These are phyloP conservation scores for Aspergillus saccharolyticus DNA, from an alignment of 495 filamentous ascomycete genomes.

Conservation along the genomic window DNA sequence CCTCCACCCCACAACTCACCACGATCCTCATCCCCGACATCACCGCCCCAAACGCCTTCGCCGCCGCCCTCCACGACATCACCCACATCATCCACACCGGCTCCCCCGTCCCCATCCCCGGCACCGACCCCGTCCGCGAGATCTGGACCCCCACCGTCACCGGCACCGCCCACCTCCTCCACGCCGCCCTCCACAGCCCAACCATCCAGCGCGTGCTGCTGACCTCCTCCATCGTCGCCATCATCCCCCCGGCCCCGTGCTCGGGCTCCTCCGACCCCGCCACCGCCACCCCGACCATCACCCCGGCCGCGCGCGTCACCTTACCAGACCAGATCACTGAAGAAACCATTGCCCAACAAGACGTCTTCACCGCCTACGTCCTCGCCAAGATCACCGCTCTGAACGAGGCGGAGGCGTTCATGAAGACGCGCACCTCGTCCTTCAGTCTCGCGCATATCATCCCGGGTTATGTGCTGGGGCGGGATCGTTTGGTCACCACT, in stretches of 20 bases:
- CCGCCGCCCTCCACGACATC: constrained; percentile 6
- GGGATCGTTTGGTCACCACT: constrained; percentile 2
- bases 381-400: constrained; percentile 29
- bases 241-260: constrained; percentile 8
- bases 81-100: constrained; percentile 16
- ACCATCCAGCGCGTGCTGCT: constrained; percentile 61
- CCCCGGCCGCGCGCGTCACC: constrained; percentile 27
- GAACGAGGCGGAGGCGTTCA: constrained; percentile 49
- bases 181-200: constrained; percentile 37
- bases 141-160: constrained; percentile 64
- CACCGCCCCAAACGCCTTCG: constrained; percentile 6
- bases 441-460: constrained; percentile 61
- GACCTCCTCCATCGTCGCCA: constrained; percentile 56
- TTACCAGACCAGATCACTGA: background rate
- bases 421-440: constrained; percentile 57
- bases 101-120: constrained; percentile 28
- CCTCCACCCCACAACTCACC: constrained; percentile 3
- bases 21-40: constrained; percentile 10
- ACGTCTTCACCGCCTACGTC: constrained; percentile 10
- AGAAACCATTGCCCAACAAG: background rate
- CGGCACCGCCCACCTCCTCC: constrained; percentile 60
- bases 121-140: constrained; percentile 56
- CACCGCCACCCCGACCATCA: constrained; percentile 48
- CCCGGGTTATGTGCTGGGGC: constrained; percentile 17
- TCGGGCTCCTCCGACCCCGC: too few relatives aligned